phyloP scores from a whole-genome alignment of 2,329 filamentous ascomycete species.

The Anisogramma anomala region DNA sequence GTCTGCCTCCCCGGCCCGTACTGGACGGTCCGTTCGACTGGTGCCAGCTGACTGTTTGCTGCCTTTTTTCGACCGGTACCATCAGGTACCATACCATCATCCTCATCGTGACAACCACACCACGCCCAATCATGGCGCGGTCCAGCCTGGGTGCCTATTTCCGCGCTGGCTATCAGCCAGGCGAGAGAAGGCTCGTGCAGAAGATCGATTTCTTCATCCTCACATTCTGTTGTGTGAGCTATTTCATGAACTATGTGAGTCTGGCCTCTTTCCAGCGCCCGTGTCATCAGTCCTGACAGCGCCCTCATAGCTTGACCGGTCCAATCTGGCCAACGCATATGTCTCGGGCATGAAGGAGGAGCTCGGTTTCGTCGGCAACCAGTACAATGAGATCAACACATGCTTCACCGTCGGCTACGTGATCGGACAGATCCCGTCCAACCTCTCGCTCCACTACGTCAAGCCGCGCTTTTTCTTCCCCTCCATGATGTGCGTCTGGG shows the following conservation, averaged over 20 bases:
- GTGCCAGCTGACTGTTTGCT: too few relatives aligned
- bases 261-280: neutral
- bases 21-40: too few relatives aligned
- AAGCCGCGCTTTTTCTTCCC: slow-evolving; percentile 54
- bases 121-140: neutral
- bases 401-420: slow-evolving; percentile 34
- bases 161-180: slow-evolving; percentile 24
- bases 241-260: slow-evolving; percentile 29
- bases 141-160: slow-evolving; percentile 24
- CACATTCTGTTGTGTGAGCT: slow-evolving; percentile 50
- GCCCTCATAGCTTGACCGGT: slow-evolving; percentile 31
- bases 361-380: slow-evolving; percentile 34
- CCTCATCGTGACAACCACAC: too few relatives aligned
- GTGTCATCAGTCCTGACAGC: neutral
- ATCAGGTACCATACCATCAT: neutral
- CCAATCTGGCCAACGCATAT: slow-evolving; percentile 43
- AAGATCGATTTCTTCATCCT: slow-evolving; percentile 56
- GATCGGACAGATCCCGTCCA: slow-evolving; percentile 46
- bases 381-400: slow-evolving; percentile 43
- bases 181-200: slow-evolving; percentile 33
- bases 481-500: slow-evolving; percentile 53
- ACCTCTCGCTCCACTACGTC: slow-evolving; percentile 51
- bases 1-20: too few relatives aligned
- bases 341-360: slow-evolving; percentile 43
- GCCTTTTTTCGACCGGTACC: too few relatives aligned